phyloP scores from a whole-genome alignment of 2,329 filamentous ascomycete genomes.

The Pseudogymnoascus sp. region DNA sequence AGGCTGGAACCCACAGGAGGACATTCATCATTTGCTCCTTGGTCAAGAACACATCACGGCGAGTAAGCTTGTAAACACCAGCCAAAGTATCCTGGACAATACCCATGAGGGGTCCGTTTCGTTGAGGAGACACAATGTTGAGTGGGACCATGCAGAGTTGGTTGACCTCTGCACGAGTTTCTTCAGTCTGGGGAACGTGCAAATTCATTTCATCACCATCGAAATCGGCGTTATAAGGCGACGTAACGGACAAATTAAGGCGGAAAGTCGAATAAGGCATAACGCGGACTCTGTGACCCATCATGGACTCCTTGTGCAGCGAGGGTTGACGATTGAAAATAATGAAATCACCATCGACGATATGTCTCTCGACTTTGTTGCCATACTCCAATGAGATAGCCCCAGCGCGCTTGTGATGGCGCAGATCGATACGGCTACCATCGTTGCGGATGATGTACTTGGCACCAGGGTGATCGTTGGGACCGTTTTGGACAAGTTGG shows the following conservation, averaged over 20 bases:
- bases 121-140: conserved; percentile 96
- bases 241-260: conserved; percentile 93
- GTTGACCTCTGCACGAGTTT: conserved; percentile 89
- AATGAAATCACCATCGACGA: conserved; percentile 94
- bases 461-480: conserved; percentile 89
- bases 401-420: conserved; percentile 81
- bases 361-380: conserved; percentile 97
- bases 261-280: conserved; percentile 99
- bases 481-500: conserved; percentile 82
- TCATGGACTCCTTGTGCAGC: conserved; percentile 99
- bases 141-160: conserved; percentile 96
- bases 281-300: conserved; percentile 94
- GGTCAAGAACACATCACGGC: conserved; percentile 82
- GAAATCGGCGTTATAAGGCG: conserved; percentile 99
- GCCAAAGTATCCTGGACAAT: conserved; percentile 97
- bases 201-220: conserved; percentile 99
- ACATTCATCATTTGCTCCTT: conserved; percentile 94
- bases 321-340: conserved; percentile 99
- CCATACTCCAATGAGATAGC: conserved; percentile 87
- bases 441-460: conserved; percentile 94
- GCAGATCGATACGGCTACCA: conserved; percentile 88
- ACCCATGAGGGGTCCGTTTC: conserved; percentile 97
- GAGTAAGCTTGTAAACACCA: conserved; percentile 93
- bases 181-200: conserved; percentile 96
- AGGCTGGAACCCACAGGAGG: conserved; percentile 94